Percentiles rank a stretch among this genome's conserved stretches.
phyloP scores from a whole-genome alignment of 2,329 filamentous ascomycete species.

The Penicillium fuscoglaucum region DNA sequence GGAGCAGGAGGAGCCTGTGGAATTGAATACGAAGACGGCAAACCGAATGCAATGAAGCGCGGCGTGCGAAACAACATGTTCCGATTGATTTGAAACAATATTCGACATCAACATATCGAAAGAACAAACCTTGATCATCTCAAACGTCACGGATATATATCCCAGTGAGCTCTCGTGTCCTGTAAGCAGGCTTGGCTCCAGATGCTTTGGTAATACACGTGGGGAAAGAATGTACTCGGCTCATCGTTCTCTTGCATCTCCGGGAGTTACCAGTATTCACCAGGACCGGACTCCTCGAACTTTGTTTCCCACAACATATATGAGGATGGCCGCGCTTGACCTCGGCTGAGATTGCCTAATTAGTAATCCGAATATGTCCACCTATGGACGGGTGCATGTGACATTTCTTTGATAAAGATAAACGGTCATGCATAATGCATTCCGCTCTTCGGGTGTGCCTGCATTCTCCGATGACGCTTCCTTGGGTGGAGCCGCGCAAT shows the following conservation, averaged over 20 bases:
- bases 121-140: neutral
- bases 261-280: neutral
- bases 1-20: constrained; percentile 71
- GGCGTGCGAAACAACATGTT: constrained; percentile 78
- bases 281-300: neutral
- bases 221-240: neutral
- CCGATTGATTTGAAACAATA: constrained; percentile 55
- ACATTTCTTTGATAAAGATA: neutral
- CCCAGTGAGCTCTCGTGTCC: neutral
- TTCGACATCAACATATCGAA: neutral
- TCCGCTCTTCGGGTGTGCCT: constrained; percentile 1
- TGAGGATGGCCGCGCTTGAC: neutral
- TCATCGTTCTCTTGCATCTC: neutral
- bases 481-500: constrained; percentile 16
- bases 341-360: neutral
- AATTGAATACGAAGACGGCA: constrained; percentile 73
- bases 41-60: constrained; percentile 70
- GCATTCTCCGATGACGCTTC: constrained; percentile 21
- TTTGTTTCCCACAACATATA: neutral
- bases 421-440: constrained; percentile 9
- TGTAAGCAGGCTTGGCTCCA: neutral
- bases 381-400: neutral
- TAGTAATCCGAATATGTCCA: neutral
- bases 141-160: neutral
- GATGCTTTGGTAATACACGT: neutral